phyloP scores from a whole-genome alignment of 2,329 filamentous ascomycete species.

The Talaromyces pinophilus region DNA sequence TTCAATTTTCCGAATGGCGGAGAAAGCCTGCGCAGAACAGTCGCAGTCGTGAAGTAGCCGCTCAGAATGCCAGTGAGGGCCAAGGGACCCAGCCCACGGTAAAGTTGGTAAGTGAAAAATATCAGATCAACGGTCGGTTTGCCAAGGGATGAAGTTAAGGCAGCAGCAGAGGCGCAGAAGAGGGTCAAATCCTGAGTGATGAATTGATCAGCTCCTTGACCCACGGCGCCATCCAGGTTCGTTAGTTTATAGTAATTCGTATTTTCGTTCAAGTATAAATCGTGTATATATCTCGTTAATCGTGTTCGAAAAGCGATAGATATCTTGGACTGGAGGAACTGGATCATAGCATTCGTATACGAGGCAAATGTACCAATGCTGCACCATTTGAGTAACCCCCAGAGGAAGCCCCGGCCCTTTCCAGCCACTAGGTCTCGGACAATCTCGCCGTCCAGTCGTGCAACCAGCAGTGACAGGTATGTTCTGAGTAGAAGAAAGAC shows the following conservation, averaged over 20 bases:
- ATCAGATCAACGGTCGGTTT: slow-evolving; percentile 96
- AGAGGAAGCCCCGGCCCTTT: slow-evolving; percentile 82
- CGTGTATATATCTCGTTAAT: slow-evolving; percentile 93
- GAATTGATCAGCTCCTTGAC: slow-evolving; percentile 90
- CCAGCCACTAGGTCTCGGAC: slow-evolving; percentile 95
- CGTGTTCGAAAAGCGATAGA: slow-evolving; percentile 97
- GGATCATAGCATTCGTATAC: slow-evolving; percentile 99
- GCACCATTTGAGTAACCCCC: slow-evolving; percentile 92
- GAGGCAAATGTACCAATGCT: slow-evolving; percentile 90
- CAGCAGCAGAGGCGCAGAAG: slow-evolving; percentile 90
- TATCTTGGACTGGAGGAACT: slow-evolving; percentile 95
- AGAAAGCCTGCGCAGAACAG: slow-evolving; percentile 81
- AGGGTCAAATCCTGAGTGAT: slow-evolving; percentile 96
- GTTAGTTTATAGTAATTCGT: slow-evolving; percentile 95
- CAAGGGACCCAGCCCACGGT: slow-evolving; percentile 83
- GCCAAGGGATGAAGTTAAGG: slow-evolving; percentile 92
- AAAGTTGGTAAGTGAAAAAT: slow-evolving; percentile 97
- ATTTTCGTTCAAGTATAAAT: slow-evolving; percentile 91
- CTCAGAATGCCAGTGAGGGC: slow-evolving; percentile 82
- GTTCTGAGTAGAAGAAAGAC: slow-evolving; percentile 88
- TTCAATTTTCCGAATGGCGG: slow-evolving; percentile 97
- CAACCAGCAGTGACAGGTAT: slow-evolving; percentile 90
- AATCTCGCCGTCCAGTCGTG: slow-evolving; percentile 90
- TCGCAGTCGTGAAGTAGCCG: slow-evolving; percentile 94
- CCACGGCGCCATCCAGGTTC: slow-evolving; percentile 89